Evolutionary conservation across 345 rosid genomes (phyloP).

Genomic region (Excoecaria cochinchinensis): DNA sequence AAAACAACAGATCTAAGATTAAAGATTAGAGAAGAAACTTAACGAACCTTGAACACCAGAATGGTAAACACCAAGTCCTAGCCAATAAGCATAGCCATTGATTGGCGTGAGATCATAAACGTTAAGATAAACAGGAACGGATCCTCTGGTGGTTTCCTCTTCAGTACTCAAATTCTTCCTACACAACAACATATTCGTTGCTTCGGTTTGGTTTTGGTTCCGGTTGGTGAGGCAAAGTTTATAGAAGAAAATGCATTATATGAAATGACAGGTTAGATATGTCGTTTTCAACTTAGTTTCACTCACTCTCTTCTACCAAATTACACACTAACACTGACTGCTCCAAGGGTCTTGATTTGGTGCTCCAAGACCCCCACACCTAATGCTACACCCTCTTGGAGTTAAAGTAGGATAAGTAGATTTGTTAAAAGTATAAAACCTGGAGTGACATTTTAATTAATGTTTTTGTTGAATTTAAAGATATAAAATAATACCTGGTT

Average conservation of each 20-base stretch:
- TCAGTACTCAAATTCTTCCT: constrained; percentile 46
- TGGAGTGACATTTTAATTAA: too few relatives aligned
- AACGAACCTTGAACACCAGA: constrained; percentile 97
- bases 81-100: constrained; percentile 95
- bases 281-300: constrained; percentile 5
- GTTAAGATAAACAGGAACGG: constrained; percentile 83
- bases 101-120: constrained; percentile 94
- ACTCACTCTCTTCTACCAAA: too few relatives aligned
- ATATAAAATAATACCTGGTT: too few relatives aligned
- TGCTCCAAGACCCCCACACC: too few relatives aligned
- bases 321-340: too few relatives aligned
- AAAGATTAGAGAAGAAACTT: neutral
- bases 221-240: neutral
- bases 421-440: too few relatives aligned
- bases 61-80: constrained; percentile 91
- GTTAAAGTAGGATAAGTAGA: too few relatives aligned
- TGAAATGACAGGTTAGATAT: neutral
- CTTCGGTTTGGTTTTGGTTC: neutral
- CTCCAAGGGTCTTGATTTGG: too few relatives aligned
- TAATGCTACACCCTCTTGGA: too few relatives aligned
- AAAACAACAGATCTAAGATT: neutral
- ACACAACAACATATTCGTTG: constrained; percentile 53
- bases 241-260: neutral
- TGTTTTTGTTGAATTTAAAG: too few relatives aligned
- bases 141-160: constrained; percentile 44